Base-by-base conservation (phyloP, 164 flowering plant genomes). In the Protea cynaroides region DNA sequence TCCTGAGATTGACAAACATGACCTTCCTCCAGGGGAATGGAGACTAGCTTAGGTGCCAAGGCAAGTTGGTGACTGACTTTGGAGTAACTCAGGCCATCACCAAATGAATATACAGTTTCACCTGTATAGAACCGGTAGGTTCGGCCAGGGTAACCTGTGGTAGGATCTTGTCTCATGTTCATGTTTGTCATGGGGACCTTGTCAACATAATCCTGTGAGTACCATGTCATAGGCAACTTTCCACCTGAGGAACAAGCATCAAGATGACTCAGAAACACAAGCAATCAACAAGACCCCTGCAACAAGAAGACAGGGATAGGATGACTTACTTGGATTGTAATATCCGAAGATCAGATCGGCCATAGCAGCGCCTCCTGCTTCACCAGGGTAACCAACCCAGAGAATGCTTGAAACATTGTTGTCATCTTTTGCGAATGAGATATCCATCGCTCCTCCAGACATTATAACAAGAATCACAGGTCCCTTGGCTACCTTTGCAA, bases 351-450 rank as follows among this genome's bases (percentile, higher is more conserved):
- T 75, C 7, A 94, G 79, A 69, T 94, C 95, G 3, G 98, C 96
- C 40, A 89, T 76, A 53, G 99, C 97, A 44, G 85, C 90, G 9
- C 99, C 99, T 29, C 99, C 99, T 44, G 95, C 96, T 78, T 94
- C 83, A n/a, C 98, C 97, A 49, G 98, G 98, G 75, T 84, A 95
- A 44, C 99, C 99, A 62, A 88, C 96, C 99, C 99, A 95, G 50
- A 95, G 56, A n/a, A 95, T 95, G 80, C 97, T 85, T 2, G 80
- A 68, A 25, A 95, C 74, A 53, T 80, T 83, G 1, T 69, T 70
- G 47, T 83, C 67, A 52, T 68, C 81, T 71, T 88, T 82, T 0
- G 97, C 97, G 24, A 87, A 94, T 7, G 84, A 58, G 6, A 94
- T 68, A 55, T 94, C 98, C 64, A 90, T 69, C 8, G 92, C 92